Evolutionary conservation across 306 rosid species (phyloP).

Genomic region (Hippophae tibetana): DNA sequence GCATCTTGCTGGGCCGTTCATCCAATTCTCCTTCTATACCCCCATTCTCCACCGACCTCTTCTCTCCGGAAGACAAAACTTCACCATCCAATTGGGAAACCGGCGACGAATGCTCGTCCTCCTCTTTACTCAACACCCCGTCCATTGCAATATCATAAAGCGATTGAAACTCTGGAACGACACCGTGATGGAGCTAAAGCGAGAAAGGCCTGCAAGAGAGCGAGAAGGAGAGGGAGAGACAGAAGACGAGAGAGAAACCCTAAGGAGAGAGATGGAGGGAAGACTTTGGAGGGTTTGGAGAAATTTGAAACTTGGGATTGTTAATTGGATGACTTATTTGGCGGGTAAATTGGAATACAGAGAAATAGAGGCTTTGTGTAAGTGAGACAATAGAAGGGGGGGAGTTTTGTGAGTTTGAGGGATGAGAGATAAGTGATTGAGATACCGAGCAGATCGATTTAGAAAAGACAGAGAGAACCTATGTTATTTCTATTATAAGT

Average conservation of each 20-base stretch:
- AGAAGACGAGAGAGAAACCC: slow-evolving; percentile 16
- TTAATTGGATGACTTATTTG: slow-evolving; percentile 18
- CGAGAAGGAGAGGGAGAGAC: not conserved
- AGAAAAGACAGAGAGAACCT: no score
- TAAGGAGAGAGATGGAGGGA: slow-evolving; percentile 27
- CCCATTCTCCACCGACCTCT: slow-evolving; percentile 38
- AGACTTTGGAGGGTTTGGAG: slow-evolving; percentile 1
- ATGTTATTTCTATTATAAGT: no score
- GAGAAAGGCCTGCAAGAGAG: slow-evolving; percentile 6
- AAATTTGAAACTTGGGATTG: slow-evolving; percentile 13
- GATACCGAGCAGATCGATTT: no score
- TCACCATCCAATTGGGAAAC: not conserved
- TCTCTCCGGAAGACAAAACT: slow-evolving; percentile 10
- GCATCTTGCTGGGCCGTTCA: slow-evolving; percentile 39
- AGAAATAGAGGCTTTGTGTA: not conserved
- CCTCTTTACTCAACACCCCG: slow-evolving; percentile 6
- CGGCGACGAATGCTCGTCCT: slow-evolving; percentile 4
- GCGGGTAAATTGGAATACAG: slow-evolving; percentile 22
- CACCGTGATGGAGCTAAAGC: not conserved
- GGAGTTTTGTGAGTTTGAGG: no score
- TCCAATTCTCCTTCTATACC: slow-evolving; percentile 16
- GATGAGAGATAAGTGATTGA: no score
- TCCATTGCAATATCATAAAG: slow-evolving; percentile 19
- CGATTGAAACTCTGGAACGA: not conserved
- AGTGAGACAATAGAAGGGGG: no score